Percentiles rank a stretch among this genome's conserved stretches.
Evolutionary conservation across 352 stramenopile genomes (phyloP).

Genomic region (Phytophthora sp.): DNA sequence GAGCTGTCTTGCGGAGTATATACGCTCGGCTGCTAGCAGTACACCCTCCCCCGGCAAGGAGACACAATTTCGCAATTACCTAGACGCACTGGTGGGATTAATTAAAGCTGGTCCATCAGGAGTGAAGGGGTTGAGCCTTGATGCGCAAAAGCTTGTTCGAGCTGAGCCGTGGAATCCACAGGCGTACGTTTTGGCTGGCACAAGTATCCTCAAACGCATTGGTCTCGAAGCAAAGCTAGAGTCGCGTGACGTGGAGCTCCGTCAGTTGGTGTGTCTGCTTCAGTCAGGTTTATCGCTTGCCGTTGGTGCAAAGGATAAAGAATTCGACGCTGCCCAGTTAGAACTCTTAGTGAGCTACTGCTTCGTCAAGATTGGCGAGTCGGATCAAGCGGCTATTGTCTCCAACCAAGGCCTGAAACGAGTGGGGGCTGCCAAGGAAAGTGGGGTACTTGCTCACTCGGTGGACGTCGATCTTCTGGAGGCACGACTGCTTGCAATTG

Average conservation of each 20-base stretch:
- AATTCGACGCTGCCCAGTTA: conserved; percentile 40
- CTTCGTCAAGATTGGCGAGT: conserved; percentile 32
- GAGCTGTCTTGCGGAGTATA: conserved; percentile 32
- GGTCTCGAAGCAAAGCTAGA: conserved; percentile 17
- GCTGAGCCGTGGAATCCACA: conserved; percentile 63
- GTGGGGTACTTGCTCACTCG: not conserved
- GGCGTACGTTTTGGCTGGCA: conserved; percentile 56
- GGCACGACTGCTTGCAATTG: conserved; percentile 50
- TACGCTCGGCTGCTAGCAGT: conserved; percentile 17
- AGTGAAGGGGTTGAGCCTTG: conserved; percentile 19
- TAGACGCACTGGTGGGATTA: conserved; percentile 43
- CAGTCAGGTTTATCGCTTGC: conserved; percentile 43
- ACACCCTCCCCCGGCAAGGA: conserved; percentile 20
- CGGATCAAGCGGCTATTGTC: conserved; percentile 20
- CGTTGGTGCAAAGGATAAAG: not conserved
- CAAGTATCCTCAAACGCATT: conserved; percentile 55
- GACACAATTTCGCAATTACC: conserved; percentile 31
- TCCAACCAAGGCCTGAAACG: conserved; percentile 28
- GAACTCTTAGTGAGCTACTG: conserved; percentile 52
- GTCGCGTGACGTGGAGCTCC: conserved; percentile 16
- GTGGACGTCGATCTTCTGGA: conserved; percentile 40
- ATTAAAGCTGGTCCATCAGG: conserved; percentile 28
- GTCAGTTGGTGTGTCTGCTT: conserved; percentile 42
- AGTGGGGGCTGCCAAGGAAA: conserved; percentile 17
- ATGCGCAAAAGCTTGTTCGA: conserved; percentile 66